Evolutionary conservation across 495 filamentous ascomycete species (phyloP), one percentile per base, ranked within the genome.

Genomic region (Penicillium soppii): DNA sequence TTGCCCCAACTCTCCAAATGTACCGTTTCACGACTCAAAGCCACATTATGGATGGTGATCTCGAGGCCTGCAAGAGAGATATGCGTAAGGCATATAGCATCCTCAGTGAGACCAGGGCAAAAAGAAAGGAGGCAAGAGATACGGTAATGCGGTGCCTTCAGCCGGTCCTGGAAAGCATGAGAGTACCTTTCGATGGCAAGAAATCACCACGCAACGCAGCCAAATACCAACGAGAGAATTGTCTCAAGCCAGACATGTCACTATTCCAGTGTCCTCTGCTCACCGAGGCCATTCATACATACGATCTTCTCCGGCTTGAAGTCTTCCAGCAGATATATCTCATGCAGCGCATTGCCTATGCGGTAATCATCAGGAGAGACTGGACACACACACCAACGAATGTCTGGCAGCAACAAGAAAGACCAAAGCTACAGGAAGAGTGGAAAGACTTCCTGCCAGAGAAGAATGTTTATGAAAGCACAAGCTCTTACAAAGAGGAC

Each of bases 1-100:
- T 85, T 49, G 54, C 61, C 4, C 82, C 82, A 1, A 82, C 70
- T 1, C 57, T 86, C 19, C 54, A 74, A 22, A 76, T 82, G 66
- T 82, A 78, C 54, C 73, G 77, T 46, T 66, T 64, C 25, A 62
- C 82, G 9, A 75, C 84, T 36, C 77, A 73, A 32, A 48, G 50
- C 9, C 56, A 56, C 20, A 65, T 60, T 16, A 48, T 59, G 23
- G 26, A 42, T 12, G 43, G 43, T 1, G 45, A 15, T 1, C 33
- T 71, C 22, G 33, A 48, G 4, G 53, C 57, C 1, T 70, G 68
- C 45, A 53, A 63, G 30, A 0, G 22, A 1, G 52, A 70, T 15
- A 56, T 72, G 52, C 40, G 29, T 1, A 57, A 36, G 3, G 64
- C 72, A 10, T 76, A 76, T 43, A 50, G 65, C 0, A n/a, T 74